phyloP scores from a whole-genome alignment of 306 rosid genomes.

The Quillaja saponaria region DNA sequence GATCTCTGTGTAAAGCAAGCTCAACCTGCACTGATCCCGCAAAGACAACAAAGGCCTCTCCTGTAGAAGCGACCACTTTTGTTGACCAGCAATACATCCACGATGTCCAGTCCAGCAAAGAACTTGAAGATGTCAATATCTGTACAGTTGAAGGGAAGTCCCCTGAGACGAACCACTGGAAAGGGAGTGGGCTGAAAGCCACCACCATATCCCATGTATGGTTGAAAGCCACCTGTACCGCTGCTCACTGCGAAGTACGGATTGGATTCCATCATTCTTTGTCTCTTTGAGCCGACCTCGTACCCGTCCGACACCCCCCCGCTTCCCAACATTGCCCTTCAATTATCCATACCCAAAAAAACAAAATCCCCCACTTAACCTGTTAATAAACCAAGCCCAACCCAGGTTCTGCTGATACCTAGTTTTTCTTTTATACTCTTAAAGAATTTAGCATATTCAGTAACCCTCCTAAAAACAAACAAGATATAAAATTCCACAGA shows the following conservation, averaged over 20 bases:
- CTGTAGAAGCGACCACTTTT: constrained; percentile 90
- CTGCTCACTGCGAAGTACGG: constrained; percentile 99
- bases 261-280: constrained; percentile 99
- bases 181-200: constrained; percentile 53
- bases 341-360: constrained; percentile 72
- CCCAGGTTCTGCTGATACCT: constrained; percentile 78
- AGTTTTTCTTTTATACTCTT: constrained; percentile 40
- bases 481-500: not conserved
- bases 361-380: constrained; percentile 93
- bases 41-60: constrained; percentile 95
- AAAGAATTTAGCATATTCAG: constrained; percentile 26
- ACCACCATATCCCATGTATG: constrained; percentile 43
- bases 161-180: constrained; percentile 97
- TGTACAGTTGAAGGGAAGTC: constrained; percentile 94
- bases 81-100: constrained; percentile 95
- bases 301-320: constrained; percentile 99
- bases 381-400: constrained; percentile 95
- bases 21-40: constrained; percentile 95
- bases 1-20: constrained; percentile 84
- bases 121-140: constrained; percentile 94
- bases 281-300: constrained; percentile 99
- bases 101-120: constrained; percentile 92
- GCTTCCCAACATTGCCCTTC: constrained; percentile 99
- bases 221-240: constrained; percentile 61
- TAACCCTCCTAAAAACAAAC: constrained; percentile 11